Conservation (phyloP, 1,139 yeast genomes). For the Oligophagozyma castellii region DNA sequence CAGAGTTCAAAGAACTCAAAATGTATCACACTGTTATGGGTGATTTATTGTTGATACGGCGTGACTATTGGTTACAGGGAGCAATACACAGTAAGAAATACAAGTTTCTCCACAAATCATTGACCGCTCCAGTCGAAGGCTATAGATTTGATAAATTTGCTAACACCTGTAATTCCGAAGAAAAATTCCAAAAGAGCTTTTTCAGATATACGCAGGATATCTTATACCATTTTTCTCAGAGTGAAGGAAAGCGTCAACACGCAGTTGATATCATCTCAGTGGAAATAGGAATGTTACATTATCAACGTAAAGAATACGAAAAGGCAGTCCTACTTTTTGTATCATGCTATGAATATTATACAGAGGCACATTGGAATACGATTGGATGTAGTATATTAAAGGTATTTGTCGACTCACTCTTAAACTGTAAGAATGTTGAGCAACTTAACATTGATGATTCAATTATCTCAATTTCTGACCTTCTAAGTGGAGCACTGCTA, state of each 20-base stretch:
- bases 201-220: constrained; percentile 14
- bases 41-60: constrained; percentile 12
- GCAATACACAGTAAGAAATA: constrained; percentile 10
- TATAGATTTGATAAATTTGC: constrained; percentile 10
- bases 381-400: constrained; percentile 55
- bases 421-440: constrained; percentile 18
- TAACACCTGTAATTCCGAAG: constrained; percentile 19
- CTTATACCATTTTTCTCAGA: constrained; percentile 9
- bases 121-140: constrained; percentile 2
- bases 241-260: constrained; percentile 29
- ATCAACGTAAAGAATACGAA: constrained; percentile 41
- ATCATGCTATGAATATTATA: constrained; percentile 55
- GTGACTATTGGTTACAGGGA: constrained; percentile 23
- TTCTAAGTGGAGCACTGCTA: constrained; percentile 20
- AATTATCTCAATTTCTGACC: constrained; percentile 13
- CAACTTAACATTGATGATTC: constrained; percentile 17
- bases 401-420: constrained; percentile 57
- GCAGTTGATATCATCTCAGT: constrained; percentile 62
- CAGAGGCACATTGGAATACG: constrained; percentile 57
- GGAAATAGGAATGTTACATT: constrained; percentile 67
- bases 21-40: constrained; percentile 11
- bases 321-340: constrained; percentile 51
- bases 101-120: constrained; percentile 8
- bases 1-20: neutral
- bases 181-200: constrained; percentile 22